Evolutionary conservation across 257 asterid species (phyloP).

Genomic region (Solanum gandarillasii): DNA sequence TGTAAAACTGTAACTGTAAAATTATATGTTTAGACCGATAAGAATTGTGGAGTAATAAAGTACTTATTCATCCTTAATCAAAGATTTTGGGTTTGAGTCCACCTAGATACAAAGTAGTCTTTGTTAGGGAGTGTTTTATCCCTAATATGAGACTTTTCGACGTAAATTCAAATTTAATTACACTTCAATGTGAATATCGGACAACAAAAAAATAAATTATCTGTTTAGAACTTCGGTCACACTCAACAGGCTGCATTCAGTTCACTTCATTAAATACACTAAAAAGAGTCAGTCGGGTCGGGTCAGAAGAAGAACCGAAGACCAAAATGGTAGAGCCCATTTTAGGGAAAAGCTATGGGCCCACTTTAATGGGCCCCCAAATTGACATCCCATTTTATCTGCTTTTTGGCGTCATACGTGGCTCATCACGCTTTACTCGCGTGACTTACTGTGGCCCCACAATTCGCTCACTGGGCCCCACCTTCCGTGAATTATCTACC

Average conservation of each 20-base stretch:
- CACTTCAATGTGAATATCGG: too few relatives aligned
- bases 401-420: constrained; percentile 13
- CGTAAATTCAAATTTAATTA: too few relatives aligned
- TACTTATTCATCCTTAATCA: too few relatives aligned
- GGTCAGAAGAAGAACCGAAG: not conserved
- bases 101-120: too few relatives aligned
- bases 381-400: not conserved
- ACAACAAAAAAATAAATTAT: too few relatives aligned
- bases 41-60: too few relatives aligned
- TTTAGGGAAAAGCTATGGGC: not conserved
- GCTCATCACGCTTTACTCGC: constrained; percentile 11
- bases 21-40: too few relatives aligned
- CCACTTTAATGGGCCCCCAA: not conserved
- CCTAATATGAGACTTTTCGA: fast-evolving
- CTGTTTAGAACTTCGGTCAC: not conserved
- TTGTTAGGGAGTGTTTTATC: too few relatives aligned
- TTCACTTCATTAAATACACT: not conserved
- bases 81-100: too few relatives aligned
- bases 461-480: not conserved
- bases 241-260: not conserved
- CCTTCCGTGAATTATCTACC: not conserved
- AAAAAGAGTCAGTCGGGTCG: not conserved
- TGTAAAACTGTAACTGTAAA: not conserved
- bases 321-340: not conserved
- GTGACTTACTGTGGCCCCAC: constrained; percentile 19